Evolutionary conservation across 78 protist species (phyloP).

Genomic region (Monosiga brevicollis): DNA sequence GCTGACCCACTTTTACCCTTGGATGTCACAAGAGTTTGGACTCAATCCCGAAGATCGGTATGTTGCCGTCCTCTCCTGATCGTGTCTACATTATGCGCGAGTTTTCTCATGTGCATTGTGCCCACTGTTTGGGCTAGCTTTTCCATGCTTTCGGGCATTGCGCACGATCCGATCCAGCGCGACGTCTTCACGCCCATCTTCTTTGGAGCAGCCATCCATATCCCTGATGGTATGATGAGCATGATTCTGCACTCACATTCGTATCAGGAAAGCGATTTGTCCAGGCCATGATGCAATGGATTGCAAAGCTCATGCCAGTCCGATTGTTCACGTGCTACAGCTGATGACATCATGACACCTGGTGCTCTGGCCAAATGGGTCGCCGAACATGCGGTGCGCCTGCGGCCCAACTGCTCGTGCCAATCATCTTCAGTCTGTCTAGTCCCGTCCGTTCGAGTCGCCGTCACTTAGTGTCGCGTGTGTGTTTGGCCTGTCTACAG

Average conservation of each 20-base stretch:
- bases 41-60: background rate
- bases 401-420: too few relatives aligned
- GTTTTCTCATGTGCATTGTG: background rate
- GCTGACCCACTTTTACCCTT: slow-evolving; percentile 70
- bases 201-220: slow-evolving; percentile 59
- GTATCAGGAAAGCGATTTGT: background rate
- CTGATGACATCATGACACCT: slow-evolving; percentile 50
- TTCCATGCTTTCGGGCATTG: slow-evolving; percentile 66
- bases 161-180: slow-evolving; percentile 80
- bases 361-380: slow-evolving; percentile 58
- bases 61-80: background rate
- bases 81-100: background rate
- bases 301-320: too few relatives aligned
- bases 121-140: slow-evolving; percentile 14
- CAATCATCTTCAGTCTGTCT: too few relatives aligned
- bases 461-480: too few relatives aligned
- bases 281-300: too few relatives aligned
- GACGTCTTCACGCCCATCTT: slow-evolving; percentile 73
- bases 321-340: background rate
- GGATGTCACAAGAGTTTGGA: slow-evolving; percentile 39
- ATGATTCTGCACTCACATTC: background rate
- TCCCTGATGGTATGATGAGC: slow-evolving; percentile 20
- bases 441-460: too few relatives aligned
- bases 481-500: too few relatives aligned
- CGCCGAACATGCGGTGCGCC: background rate